phyloP scores from a whole-genome alignment of 2,329 filamentous ascomycete genomes.

The Pestalotiopsis sp. region DNA sequence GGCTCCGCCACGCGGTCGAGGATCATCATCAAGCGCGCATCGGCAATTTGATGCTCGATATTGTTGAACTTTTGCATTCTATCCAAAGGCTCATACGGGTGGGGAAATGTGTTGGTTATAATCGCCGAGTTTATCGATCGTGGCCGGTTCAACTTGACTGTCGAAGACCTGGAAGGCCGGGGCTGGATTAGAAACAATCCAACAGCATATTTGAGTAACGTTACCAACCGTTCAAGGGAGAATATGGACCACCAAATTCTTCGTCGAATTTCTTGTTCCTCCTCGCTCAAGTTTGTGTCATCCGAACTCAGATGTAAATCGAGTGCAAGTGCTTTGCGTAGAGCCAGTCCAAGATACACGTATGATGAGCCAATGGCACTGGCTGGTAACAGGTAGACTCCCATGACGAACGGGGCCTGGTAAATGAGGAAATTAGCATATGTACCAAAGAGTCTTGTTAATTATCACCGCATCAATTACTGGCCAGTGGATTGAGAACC shows the following conservation, averaged over 20 bases:
- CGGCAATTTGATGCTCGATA: constrained; percentile 34
- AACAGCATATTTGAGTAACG: neutral
- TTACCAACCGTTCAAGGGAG: constrained; percentile 29
- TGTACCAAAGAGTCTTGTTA: neutral
- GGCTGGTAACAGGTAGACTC: constrained; percentile 37
- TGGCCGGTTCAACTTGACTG: constrained; percentile 28
- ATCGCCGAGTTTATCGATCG: constrained; percentile 24
- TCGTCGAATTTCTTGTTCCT: constrained; percentile 25
- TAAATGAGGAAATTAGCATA: neutral
- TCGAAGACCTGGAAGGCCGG: constrained; percentile 19
- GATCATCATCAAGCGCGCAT: constrained; percentile 30
- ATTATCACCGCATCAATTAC: neutral
- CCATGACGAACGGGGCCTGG: constrained; percentile 33
- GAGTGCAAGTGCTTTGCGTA: constrained; percentile 31
- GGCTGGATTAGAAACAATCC: neutral
- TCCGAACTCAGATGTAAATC: constrained; percentile 30
- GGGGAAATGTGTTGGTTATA: constrained; percentile 25
- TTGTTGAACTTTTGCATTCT: constrained; percentile 33
- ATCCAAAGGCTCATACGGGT: constrained; percentile 20
- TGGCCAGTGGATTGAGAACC: too few species aligned
- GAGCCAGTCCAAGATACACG: constrained; percentile 32
- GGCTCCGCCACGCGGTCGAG: constrained; percentile 32
- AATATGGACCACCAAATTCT: constrained; percentile 34
- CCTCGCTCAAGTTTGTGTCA: constrained; percentile 22
- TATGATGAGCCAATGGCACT: constrained; percentile 37